A percentile compares a stretch with the other conserved stretches of the same genome.
Conservation (phyloP, 306 rosid genomes). For the Potentilla sterilis region DNA sequence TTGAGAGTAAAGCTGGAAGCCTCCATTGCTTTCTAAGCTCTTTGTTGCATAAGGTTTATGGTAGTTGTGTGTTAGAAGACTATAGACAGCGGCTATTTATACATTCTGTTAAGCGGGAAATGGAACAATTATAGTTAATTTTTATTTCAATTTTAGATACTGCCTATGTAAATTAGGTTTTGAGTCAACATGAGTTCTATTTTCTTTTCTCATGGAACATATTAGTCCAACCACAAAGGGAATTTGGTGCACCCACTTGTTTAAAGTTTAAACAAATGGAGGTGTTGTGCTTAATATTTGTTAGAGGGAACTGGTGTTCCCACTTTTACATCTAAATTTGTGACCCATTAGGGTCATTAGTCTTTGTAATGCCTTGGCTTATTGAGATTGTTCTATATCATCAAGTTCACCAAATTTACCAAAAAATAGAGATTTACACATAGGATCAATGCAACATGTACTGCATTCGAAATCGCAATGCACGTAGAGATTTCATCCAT, state of each 20-base stretch:
- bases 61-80: slow-evolving; percentile 25
- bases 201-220: slow-evolving; percentile 12
- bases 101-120: slow-evolving; percentile 24
- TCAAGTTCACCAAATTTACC: slow-evolving; percentile 3
- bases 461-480: not conserved
- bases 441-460: not conserved
- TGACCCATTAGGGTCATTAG: not conserved
- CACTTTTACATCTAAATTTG: not conserved
- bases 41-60: slow-evolving; percentile 21
- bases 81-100: slow-evolving; percentile 42
- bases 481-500: not conserved
- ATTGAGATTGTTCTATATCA: not conserved
- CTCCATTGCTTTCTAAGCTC: slow-evolving; percentile 49
- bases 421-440: not conserved
- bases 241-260: slow-evolving; percentile 79
- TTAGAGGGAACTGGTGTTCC: not conserved
- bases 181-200: slow-evolving; percentile 30
- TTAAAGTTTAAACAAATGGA: slow-evolving; percentile 23
- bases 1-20: slow-evolving; percentile 27
- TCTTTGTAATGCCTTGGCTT: not conserved
- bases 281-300: slow-evolving; percentile 21
- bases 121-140: not conserved
- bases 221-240: slow-evolving; percentile 51
- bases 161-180: slow-evolving; percentile 39
- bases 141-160: not conserved